phyloP scores from a whole-genome alignment of 306 rosid species.

The Herpetospermum pedunculosum region DNA sequence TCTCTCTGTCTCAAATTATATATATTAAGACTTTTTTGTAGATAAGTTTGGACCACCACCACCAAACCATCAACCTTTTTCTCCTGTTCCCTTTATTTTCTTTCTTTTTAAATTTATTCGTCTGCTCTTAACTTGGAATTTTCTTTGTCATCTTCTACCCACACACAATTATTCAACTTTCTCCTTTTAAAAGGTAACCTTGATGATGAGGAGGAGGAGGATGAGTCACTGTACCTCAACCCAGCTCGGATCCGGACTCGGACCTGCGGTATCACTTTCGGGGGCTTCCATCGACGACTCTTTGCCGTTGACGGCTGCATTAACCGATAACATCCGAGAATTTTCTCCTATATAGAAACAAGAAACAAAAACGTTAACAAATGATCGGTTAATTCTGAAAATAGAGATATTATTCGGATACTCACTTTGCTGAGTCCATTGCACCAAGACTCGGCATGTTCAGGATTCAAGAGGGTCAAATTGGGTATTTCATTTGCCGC shows the following conservation, averaged over 20 bases:
- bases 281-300: slow-evolving; percentile 23
- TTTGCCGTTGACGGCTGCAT: slow-evolving; percentile 50
- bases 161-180: slow-evolving; percentile 50
- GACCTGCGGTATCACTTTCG: slow-evolving; percentile 54
- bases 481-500: slow-evolving; percentile 81
- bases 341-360: slow-evolving; percentile 43
- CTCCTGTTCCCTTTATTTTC: not conserved
- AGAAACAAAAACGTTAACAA: not conserved
- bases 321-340: slow-evolving; percentile 53
- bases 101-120: not conserved
- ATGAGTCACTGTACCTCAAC: slow-evolving; percentile 40
- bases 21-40: slow-evolving; percentile 26
- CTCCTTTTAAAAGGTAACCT: slow-evolving; percentile 52
- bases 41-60: slow-evolving; percentile 19
- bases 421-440: slow-evolving; percentile 86
- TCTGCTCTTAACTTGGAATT: slow-evolving; percentile 31
- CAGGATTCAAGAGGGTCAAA: slow-evolving; percentile 58
- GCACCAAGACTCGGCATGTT: slow-evolving; percentile 92
- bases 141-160: slow-evolving; percentile 80
- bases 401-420: too few species aligned
- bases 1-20: not conserved
- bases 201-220: slow-evolving; percentile 30
- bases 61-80: not conserved
- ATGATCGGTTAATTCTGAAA: too few species aligned
- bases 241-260: slow-evolving; percentile 44